Conservation (phyloP, 371 early-diverging fungal genomes). For the Mucor ambiguus region DNA sequence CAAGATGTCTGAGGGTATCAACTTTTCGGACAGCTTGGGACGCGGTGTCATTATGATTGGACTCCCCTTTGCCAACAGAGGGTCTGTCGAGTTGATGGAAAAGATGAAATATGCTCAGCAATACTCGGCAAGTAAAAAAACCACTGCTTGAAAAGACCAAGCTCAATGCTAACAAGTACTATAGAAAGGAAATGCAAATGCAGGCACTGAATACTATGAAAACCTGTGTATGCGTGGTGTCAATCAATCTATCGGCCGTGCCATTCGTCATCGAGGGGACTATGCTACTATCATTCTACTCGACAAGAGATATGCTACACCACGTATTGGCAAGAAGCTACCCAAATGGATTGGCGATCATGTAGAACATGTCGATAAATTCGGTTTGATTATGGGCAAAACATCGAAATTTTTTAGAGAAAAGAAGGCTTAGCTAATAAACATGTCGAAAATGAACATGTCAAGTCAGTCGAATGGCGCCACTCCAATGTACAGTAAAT, state of each 20-base stretch:
- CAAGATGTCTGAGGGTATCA: conserved; percentile 97
- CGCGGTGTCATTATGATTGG: conserved; percentile 89
- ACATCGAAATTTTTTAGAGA: conserved; percentile 53
- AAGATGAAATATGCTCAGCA: conserved; percentile 70
- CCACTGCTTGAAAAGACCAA: no score
- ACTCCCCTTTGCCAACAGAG: conserved; percentile 82
- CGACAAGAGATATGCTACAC: conserved; percentile 66
- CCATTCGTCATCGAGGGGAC: conserved; percentile 88
- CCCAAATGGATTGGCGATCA: conserved; percentile 69
- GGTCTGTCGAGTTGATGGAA: conserved; percentile 75
- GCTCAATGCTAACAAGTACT: neutral
- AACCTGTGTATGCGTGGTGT: conserved; percentile 95
- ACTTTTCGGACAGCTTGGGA: conserved; percentile 89
- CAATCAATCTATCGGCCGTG: conserved; percentile 97
- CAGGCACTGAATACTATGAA: conserved; percentile 81
- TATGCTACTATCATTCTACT: conserved; percentile 76
- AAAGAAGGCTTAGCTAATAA: conserved; percentile 1
- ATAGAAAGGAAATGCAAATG: conserved; percentile 20
- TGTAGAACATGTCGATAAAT: conserved; percentile 52
- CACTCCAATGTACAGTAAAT: no score
- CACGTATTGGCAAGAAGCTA: conserved; percentile 57
- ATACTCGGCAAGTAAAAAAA: conserved; percentile 20
- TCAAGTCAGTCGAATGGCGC: conserved; percentile 18
- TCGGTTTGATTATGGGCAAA: conserved; percentile 54
- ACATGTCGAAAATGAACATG: neutral